Percentiles rank a stretch among this genome's conserved stretches.
Evolutionary conservation across 345 rosid species (phyloP).

Genomic region (Conringia planisiliqua): DNA sequence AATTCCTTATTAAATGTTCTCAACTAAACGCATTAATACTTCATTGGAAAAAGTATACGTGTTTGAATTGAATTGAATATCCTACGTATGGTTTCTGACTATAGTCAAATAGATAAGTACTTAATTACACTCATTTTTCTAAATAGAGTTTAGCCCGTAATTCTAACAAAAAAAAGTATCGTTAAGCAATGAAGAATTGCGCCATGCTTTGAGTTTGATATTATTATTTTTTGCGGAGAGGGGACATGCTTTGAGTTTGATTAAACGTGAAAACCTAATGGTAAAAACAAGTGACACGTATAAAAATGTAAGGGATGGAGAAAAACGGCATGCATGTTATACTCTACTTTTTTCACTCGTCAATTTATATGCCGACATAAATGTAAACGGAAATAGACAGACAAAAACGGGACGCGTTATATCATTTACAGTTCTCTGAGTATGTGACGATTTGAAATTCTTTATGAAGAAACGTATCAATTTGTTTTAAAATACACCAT

Average conservation of each 20-base stretch:
- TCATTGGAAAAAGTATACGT: not conserved
- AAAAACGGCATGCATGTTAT: conserved; percentile 12
- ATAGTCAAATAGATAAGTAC: not conserved
- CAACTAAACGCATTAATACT: not conserved
- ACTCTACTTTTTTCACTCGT: not conserved
- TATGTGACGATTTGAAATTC: conserved; percentile 8
- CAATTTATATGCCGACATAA: conserved; percentile 24
- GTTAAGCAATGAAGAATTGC: not conserved
- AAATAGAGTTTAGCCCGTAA: not conserved
- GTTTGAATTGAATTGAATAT: not conserved
- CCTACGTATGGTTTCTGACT: not conserved
- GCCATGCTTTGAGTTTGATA: not conserved
- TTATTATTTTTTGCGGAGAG: no score
- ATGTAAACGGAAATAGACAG: not conserved
- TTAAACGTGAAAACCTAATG: not conserved
- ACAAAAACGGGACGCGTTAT: conserved; percentile 17
- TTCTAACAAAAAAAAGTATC: not conserved
- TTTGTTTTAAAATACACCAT: not conserved
- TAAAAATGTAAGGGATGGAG: not conserved
- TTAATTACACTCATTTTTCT: not conserved
- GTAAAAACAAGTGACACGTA: not conserved
- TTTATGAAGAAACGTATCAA: not conserved
- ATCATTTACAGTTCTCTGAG: not conserved
- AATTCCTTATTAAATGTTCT: not conserved
- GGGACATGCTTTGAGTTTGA: not conserved